Evolutionary conservation across 768 basidiomycete genomes (phyloP).

Genomic region (Wakefieldia striispora): DNA sequence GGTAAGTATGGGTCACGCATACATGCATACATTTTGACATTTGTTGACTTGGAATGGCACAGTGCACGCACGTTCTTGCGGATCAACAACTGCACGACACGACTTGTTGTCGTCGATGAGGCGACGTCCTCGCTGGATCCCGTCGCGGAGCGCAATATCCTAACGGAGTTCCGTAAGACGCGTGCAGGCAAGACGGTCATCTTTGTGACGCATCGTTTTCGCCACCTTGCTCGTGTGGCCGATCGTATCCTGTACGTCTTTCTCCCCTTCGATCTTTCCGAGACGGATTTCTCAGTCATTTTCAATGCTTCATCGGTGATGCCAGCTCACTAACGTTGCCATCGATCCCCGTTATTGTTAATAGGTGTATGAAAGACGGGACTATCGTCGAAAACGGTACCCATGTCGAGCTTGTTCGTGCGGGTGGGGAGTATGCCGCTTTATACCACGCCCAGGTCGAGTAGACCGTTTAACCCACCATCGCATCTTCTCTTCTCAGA

Average conservation of each 20-base stretch:
- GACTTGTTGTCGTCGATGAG: constrained; percentile 56
- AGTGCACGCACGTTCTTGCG: constrained; percentile 51
- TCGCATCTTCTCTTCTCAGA: no score
- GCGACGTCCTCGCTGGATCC: constrained; percentile 59
- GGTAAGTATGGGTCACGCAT: constrained; percentile 32
- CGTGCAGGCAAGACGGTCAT: constrained; percentile 52
- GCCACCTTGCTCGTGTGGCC: constrained; percentile 46
- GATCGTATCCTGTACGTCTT: constrained; percentile 50
- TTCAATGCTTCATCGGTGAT: no score
- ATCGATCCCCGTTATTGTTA: background rate
- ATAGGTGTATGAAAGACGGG: constrained; percentile 34
- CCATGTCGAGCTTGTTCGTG: constrained; percentile 26
- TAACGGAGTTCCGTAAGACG: constrained; percentile 36
- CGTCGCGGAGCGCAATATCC: constrained; percentile 48
- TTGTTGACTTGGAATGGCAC: background rate
- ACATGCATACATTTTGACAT: background rate
- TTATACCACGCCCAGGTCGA: constrained; percentile 26
- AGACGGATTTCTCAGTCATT: no score
- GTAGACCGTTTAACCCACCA: background rate
- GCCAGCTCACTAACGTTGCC: no score
- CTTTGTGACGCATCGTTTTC: constrained; percentile 56
- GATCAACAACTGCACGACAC: constrained; percentile 31
- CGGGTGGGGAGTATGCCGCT: constrained; percentile 24
- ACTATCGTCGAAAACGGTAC: constrained; percentile 31
- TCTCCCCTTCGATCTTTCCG: background rate